Conservation (phyloP, 148 eudicot species). For the Cornus florida region DNA sequence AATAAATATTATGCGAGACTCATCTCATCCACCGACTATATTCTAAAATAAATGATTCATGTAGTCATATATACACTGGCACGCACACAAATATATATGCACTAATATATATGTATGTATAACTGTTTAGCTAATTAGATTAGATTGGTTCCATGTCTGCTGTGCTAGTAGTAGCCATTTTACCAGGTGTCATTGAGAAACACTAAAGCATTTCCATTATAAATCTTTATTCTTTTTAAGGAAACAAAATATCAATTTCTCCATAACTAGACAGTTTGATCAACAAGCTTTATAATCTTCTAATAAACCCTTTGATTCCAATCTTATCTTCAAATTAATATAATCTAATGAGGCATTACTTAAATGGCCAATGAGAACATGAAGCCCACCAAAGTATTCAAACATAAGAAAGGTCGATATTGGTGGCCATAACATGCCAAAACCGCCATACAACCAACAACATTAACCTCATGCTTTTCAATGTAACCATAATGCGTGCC, state of each 20-base stretch:
- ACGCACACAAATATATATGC: no score
- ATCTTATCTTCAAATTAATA: neutral
- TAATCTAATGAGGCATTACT: neutral
- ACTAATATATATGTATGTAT: no score
- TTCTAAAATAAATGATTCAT: no score
- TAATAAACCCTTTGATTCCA: neutral
- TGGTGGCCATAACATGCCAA: neutral
- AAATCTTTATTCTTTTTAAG: neutral
- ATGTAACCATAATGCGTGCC: no score
- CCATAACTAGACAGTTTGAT: neutral
- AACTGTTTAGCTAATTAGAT: no score
- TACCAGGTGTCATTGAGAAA: no score
- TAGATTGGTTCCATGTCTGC: no score
- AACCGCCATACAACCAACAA: neutral
- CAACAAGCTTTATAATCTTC: neutral
- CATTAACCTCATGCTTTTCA: neutral
- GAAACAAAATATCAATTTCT: neutral
- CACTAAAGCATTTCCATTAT: no score
- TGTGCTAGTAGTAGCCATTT: no score
- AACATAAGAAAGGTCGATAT: neutral
- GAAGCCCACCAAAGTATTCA: neutral
- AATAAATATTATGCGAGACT: no score
- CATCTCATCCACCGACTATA: no score
- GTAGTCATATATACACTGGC: no score
- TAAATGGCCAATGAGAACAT: neutral